Percentiles rank a stretch among this genome's conserved stretches.
Evolutionary conservation across 2,329 filamentous ascomycete genomes (phyloP).

Genomic region (Coniella lustricola): DNA sequence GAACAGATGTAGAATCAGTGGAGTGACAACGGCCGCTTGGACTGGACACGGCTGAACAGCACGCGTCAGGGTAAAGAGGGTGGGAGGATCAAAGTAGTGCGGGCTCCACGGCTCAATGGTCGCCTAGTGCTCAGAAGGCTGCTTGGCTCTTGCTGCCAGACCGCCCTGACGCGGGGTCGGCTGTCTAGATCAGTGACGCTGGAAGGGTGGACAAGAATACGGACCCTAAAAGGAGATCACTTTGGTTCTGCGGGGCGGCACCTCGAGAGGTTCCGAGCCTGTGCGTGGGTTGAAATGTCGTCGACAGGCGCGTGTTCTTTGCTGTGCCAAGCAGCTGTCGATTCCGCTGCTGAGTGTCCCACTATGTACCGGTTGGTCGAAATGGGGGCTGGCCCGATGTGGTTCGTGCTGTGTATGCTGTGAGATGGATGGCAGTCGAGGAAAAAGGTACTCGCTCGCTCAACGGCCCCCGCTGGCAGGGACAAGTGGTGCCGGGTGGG

Average conservation of each 20-base stretch:
- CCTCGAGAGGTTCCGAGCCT: constrained; percentile 9
- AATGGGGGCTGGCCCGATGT: constrained; percentile 10
- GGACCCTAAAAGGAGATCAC: constrained; percentile 5
- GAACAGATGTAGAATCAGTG: neutral
- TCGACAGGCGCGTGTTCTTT: constrained; percentile 14
- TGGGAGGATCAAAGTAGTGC: constrained; percentile 27
- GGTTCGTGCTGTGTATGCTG: constrained; percentile 6
- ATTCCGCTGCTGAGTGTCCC: constrained; percentile 13
- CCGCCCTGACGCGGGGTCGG: constrained; percentile 25
- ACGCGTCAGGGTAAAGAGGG: constrained; percentile 21
- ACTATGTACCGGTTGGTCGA: neutral
- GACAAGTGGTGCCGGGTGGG: constrained; percentile 4
- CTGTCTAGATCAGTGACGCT: constrained; percentile 13
- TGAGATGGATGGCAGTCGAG: neutral
- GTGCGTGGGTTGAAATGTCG: constrained; percentile 3
- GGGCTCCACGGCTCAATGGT: constrained; percentile 26
- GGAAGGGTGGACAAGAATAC: constrained; percentile 5
- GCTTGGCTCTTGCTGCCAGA: constrained; percentile 21
- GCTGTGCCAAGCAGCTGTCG: constrained; percentile 2
- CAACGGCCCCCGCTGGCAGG: constrained; percentile 2
- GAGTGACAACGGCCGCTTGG: constrained; percentile 7
- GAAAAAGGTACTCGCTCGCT: constrained; percentile 3
- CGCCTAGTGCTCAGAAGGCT: constrained; percentile 21
- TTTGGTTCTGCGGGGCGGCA: constrained; percentile 6
- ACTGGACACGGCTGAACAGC: constrained; percentile 7